Base-by-base conservation (phyloP, 306 rosid genomes). In the Nissolia schottii region DNA sequence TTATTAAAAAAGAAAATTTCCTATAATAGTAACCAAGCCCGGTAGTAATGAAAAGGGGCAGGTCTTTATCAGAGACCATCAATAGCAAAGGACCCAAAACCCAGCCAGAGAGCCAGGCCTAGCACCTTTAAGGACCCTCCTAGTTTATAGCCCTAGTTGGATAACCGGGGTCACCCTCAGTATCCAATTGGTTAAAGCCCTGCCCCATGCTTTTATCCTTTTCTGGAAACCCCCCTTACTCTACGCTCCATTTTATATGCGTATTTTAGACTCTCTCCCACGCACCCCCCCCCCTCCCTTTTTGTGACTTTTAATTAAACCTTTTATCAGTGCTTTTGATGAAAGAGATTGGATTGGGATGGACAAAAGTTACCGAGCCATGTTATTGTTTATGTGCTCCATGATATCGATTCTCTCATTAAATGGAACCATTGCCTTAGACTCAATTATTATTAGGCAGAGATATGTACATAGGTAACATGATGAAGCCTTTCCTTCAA, bases 121-220 rank as follows among this genome's bases (percentile, higher is more conserved):
- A 46, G 25, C 7, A 75, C 67, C 64, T 28, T 64, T n/a, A n/a
- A 41, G 50, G 60, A 66, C 61, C 61, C 41, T 50, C 70, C 71
- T 51, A 67, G 54, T 28, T 38, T 37, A 37, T 25, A 70, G 12
- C 71, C 60, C 55, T 76, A 71, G 75, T 25, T 61, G 37, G 53
- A 65, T 70, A 73, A 83, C 82, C 79, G 76, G 79, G 87, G 83
- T 77, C 80, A 71, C 85, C 34, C 70, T 71, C 74, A 6, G 24
- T 78, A 46, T 65, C 74, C 79, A 43, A 38, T 65, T 73, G 81
- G 82, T 53, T 29, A 22, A 46, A 57, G 48, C 43, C 85, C 46
- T 71, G 45, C 27, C 74, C 70, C 49, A 18, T 70, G 34, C 76
- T 67, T 85, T 83, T 80, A 46, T 64, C 81, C 57, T n/a, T 0